These are phyloP conservation scores for Coprinopsis cinerea DNA, from an alignment of 768 basidiomycete species.

Conservation along the genomic window DNA sequence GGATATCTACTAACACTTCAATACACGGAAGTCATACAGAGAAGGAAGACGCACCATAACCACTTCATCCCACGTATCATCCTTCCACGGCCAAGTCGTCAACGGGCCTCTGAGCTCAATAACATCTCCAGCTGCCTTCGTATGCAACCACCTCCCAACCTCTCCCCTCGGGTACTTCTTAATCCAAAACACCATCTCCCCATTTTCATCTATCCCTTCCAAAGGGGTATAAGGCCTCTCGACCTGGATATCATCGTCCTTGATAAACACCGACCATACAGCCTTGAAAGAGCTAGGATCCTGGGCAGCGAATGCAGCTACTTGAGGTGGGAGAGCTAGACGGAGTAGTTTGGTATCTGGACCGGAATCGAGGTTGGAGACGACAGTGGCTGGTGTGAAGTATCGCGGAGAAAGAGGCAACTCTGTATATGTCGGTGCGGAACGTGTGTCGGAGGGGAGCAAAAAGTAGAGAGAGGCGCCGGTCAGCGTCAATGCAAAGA, in stretches of 20 bases:
- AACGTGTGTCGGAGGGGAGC: constrained; percentile 41
- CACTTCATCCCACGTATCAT: constrained; percentile 66
- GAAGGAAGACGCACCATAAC: constrained; percentile 51
- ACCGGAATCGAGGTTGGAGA: constrained; percentile 46
- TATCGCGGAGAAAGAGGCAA: constrained; percentile 40
- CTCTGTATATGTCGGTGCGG: constrained; percentile 33
- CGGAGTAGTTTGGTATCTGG: constrained; percentile 61
- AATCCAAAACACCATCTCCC: constrained; percentile 72
- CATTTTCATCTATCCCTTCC: constrained; percentile 59
- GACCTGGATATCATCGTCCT: constrained; percentile 85
- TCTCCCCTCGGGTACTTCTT: constrained; percentile 76
- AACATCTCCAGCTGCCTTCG: constrained; percentile 56
- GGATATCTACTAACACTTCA: constrained; percentile 50
- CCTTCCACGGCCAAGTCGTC: constrained; percentile 56
- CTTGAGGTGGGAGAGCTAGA: constrained; percentile 45
- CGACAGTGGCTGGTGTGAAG: constrained; percentile 57
- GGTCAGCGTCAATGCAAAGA: constrained; percentile 34
- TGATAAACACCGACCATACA: constrained; percentile 76
- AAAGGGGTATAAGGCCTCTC: constrained; percentile 83
- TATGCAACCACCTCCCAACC: constrained; percentile 78
- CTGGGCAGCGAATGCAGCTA: constrained; percentile 27
- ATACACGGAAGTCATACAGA: not conserved
- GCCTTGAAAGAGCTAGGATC: constrained; percentile 26
- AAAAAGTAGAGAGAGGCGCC: constrained; percentile 46
- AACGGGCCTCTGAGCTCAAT: constrained; percentile 77